These are phyloP conservation scores for Monosporozyma aerobia DNA, from an alignment of 805 yeast genomes.

Conservation along the genomic window DNA sequence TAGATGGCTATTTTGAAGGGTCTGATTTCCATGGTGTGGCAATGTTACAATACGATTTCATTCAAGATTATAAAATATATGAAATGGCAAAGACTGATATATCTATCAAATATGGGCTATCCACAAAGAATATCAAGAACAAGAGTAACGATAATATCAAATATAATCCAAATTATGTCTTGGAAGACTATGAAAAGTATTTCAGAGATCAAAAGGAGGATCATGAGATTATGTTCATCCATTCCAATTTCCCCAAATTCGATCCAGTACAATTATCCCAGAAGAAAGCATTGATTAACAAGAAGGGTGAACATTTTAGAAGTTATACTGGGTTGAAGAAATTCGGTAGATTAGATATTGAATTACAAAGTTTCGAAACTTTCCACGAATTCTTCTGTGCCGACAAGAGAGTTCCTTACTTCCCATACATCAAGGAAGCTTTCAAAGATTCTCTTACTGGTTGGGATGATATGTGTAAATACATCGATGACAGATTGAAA, in stretches of 20 bases:
- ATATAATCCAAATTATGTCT: constrained; percentile 13
- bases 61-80: constrained; percentile 40
- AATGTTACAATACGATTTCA: constrained; percentile 70
- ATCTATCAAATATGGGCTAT: constrained; percentile 6
- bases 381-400: constrained; percentile 18
- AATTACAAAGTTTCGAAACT: constrained; percentile 20
- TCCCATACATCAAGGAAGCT: constrained; percentile 15
- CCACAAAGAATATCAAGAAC: background rate
- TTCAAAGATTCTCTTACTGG: constrained; percentile 10
- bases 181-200: constrained; percentile 15
- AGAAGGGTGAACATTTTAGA: constrained; percentile 19
- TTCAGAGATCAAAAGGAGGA: constrained; percentile 7
- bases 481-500: constrained; percentile 15
- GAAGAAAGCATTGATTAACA: constrained; percentile 14
- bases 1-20: constrained; percentile 32
- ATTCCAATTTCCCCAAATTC: constrained; percentile 34
- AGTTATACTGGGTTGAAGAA: constrained; percentile 15
- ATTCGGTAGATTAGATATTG: constrained; percentile 20
- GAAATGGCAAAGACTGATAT: constrained; percentile 14
- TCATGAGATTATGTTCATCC: constrained; percentile 27
- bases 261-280: constrained; percentile 27
- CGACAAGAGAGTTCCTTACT: constrained; percentile 5
- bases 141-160: background rate
- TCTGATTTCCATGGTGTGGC: constrained; percentile 52
- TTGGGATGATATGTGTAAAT: constrained; percentile 18